Base-by-base conservation (phyloP, 139 green algal species). In the Nannochloris sp. region DNA sequence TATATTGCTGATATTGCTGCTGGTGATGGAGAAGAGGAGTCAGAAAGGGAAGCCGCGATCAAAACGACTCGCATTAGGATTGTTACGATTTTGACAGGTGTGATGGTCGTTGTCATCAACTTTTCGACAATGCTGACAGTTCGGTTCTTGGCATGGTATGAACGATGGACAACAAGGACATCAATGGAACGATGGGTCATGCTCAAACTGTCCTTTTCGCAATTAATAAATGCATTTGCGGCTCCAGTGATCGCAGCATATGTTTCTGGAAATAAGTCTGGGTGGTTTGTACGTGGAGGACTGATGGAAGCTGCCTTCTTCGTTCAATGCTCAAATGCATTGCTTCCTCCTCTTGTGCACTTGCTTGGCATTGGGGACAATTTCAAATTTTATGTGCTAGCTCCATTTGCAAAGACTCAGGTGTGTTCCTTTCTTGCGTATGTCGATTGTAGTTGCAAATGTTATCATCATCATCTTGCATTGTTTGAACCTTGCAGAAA, bases 241-340 rank as follows among this genome's bases (percentile, higher is more conserved):
- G 73, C 74, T 29, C 75, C 75, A 31, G 62, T 81, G 15, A 54
- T 78, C 50, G 72, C 72, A 4, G 61, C 68, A 37, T 61, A 64
- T 34, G 31, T 44, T 16, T 64, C 64, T 46, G 27, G 49, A 49
- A 64, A 56, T 54, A 25, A n/a, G n/a, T 46, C 24, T 60, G 44
- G 54, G 0, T 71, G 64, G 64, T 85, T 78, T 71, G 61, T 63
- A 3, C 65, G 66, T 1, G 79, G 76, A 37, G 79, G 79, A 40
- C 60, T 85, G 6, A 69, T 82, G 44, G 79, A 85, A 54, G 54
- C 55, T 25, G 79, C 79, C 34, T 83, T 83, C 68, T 85, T 70
- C 46, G 71, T 77, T 36, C 75, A 81, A 63, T 40, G 77, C 15
- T 69, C 69, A 62, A 85, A 81, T 60, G 70, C 78, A 25, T 31